Percentiles rank a stretch among this genome's conserved stretches.
These are phyloP conservation scores for Sporothrix brunneoviolacea DNA, from an alignment of 2,329 filamentous ascomycete genomes.

Conservation along the genomic window DNA sequence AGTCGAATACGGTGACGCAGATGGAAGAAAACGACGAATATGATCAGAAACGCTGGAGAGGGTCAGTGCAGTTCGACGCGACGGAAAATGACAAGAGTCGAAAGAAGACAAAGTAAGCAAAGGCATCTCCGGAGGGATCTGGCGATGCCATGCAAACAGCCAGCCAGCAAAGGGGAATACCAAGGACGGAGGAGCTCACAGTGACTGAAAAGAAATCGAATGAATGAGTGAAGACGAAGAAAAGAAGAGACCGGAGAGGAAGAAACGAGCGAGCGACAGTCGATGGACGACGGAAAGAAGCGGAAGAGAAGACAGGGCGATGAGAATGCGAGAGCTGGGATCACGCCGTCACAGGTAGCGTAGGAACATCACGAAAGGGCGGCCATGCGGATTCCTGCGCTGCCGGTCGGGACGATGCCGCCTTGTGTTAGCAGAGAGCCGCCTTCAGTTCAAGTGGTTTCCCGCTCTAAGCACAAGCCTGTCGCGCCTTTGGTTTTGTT, in stretches of 20 bases:
- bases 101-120: constrained; percentile 7
- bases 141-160: constrained; percentile 1
- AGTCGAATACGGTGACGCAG: too few relatives aligned
- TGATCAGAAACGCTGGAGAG: not conserved
- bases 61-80: not conserved
- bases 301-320: not conserved
- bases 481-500: not conserved
- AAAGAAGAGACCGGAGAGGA: not conserved
- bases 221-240: constrained; percentile 1
- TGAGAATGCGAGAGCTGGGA: constrained; percentile 2
- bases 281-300: not conserved
- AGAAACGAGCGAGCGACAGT: constrained; percentile 2
- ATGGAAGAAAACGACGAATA: too few relatives aligned
- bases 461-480: not conserved
- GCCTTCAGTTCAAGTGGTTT: too few relatives aligned
- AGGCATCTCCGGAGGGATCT: not conserved
- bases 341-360: constrained; percentile 8
- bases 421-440: too few relatives aligned
- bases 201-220: not conserved
- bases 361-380: constrained; percentile 11
- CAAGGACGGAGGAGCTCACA: not conserved
- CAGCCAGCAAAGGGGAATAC: not conserved
- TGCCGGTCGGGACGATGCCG: too few relatives aligned
- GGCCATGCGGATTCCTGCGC: constrained; percentile 8
- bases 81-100: not conserved